phyloP scores from a whole-genome alignment of 2,329 filamentous ascomycete species.

The Nannizzia gypsea region DNA sequence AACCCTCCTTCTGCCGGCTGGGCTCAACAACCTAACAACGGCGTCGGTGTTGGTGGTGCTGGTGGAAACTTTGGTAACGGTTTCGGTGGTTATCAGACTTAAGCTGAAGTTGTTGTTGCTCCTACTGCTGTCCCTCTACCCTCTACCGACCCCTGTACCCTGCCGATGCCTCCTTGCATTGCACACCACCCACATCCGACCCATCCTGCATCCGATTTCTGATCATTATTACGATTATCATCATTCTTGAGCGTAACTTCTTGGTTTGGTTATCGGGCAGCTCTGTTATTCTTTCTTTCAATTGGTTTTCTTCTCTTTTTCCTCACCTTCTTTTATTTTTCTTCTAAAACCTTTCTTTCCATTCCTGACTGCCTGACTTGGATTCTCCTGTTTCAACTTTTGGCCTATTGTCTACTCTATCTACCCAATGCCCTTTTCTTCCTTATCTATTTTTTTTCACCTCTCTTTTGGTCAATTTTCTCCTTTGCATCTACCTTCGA shows the following conservation, averaged over 20 bases:
- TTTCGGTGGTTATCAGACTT: constrained; percentile 51
- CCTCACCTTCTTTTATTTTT: background rate
- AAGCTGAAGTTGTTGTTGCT: constrained; percentile 7
- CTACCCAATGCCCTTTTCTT: background rate
- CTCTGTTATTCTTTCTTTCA: constrained; percentile 13
- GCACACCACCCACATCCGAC: background rate
- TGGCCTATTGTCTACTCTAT: background rate
- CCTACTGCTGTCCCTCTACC: constrained; percentile 9
- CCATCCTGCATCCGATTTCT: constrained; percentile 5
- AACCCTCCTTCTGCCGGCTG: constrained; percentile 40
- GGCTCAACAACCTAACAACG: constrained; percentile 33
- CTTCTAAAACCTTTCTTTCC: background rate
- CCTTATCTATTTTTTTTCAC: background rate
- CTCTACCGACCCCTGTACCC: background rate
- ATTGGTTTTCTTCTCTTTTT: background rate
- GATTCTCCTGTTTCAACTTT: background rate
- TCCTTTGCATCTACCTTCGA: background rate
- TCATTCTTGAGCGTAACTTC: constrained; percentile 8
- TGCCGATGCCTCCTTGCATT: background rate
- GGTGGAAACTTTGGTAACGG: constrained; percentile 42
- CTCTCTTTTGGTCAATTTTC: background rate
- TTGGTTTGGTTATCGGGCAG: constrained; percentile 2
- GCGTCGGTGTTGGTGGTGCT: constrained; percentile 15
- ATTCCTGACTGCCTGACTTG: background rate
- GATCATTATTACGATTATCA: constrained; percentile 5